Percentiles rank a stretch among this genome's conserved stretches.
phyloP scores from a whole-genome alignment of 352 stramenopile genomes.

The Globisporangium cystogenes region DNA sequence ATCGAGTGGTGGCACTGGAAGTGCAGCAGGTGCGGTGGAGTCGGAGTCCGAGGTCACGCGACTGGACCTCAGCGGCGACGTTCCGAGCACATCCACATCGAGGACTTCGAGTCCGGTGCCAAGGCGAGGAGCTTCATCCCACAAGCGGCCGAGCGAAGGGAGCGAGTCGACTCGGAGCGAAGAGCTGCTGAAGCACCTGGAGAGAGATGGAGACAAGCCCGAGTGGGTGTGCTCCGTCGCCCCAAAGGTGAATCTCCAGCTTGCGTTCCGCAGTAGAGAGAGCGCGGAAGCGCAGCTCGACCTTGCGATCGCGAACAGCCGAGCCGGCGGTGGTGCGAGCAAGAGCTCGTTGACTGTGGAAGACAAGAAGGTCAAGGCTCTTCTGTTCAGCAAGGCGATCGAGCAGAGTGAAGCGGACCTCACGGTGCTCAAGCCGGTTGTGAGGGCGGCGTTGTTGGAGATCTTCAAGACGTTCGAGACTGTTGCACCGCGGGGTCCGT shows the following conservation, averaged over 20 bases:
- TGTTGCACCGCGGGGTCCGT: constrained; percentile 2
- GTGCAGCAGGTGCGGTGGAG: neutral
- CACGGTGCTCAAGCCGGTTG: constrained; percentile 21
- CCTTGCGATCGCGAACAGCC: constrained; percentile 2
- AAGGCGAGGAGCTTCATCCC: neutral
- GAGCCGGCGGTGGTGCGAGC: constrained; percentile 1
- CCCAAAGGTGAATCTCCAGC: constrained; percentile 37
- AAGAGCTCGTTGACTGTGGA: constrained; percentile 4
- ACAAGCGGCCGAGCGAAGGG: constrained; percentile 1
- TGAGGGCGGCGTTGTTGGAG: constrained; percentile 21
- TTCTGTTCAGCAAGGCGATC: constrained; percentile 5
- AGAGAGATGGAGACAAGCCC: constrained; percentile 19
- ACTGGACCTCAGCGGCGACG: constrained; percentile 3
- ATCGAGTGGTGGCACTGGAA: neutral
- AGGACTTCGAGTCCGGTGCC: constrained; percentile 11
- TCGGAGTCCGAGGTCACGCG: neutral
- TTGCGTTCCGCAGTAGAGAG: constrained; percentile 38
- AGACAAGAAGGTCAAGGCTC: neutral
- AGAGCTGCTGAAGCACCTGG: constrained; percentile 15
- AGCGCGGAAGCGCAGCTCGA: constrained; percentile 10
- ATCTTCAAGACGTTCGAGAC: constrained; percentile 40
- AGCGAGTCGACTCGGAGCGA: constrained; percentile 8
- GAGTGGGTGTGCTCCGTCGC: constrained; percentile 30
- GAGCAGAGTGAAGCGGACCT: constrained; percentile 11
- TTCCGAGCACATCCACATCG: constrained; percentile 4